Conservation (phyloP, 1,284 basidiomycete genomes). For the Tranzscheliella williamsii region DNA sequence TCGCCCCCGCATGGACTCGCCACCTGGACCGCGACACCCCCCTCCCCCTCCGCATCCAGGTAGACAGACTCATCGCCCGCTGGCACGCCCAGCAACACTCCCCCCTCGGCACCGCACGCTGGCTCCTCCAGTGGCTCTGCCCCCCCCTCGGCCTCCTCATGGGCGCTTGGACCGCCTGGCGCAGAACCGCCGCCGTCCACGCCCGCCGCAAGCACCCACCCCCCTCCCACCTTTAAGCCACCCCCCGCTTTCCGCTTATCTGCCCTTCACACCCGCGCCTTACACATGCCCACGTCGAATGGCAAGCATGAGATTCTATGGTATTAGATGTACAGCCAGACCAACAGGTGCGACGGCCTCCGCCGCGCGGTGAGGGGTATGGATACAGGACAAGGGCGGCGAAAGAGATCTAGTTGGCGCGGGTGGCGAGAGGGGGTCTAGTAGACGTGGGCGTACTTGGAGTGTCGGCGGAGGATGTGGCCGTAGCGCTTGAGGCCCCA, state of each 20-base stretch:
- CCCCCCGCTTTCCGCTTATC: too few relatives aligned
- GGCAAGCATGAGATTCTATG: too few relatives aligned
- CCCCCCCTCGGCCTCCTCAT: conserved; percentile 72
- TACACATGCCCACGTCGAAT: too few relatives aligned
- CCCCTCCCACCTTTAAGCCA: too few relatives aligned
- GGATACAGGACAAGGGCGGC: too few relatives aligned
- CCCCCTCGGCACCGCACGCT: conserved; percentile 70
- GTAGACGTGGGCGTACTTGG: conserved; percentile 44
- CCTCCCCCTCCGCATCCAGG: conserved; percentile 65
- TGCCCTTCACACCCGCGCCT: too few relatives aligned
- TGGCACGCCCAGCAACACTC: conserved; percentile 63
- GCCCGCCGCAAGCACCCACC: too few relatives aligned
- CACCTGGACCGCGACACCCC: conserved; percentile 14
- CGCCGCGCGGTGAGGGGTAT: too few relatives aligned
- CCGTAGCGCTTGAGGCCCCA: conserved; percentile 38
- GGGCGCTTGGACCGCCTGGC: conserved; percentile 52
- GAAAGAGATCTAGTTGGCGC: too few relatives aligned
- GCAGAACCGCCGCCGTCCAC: conserved; percentile 11
- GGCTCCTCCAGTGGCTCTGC: conserved; percentile 73
- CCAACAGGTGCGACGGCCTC: too few relatives aligned
- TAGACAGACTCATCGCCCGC: conserved; percentile 69
- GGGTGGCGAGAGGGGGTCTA: conserved; percentile 1
- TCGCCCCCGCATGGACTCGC: conserved; percentile 9
- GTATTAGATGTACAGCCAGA: too few relatives aligned
- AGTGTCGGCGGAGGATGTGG: conserved; percentile 22